These are phyloP conservation scores for Penicillium sp. DNA, from an alignment of 2,329 filamentous ascomycete genomes.

Conservation along the genomic window DNA sequence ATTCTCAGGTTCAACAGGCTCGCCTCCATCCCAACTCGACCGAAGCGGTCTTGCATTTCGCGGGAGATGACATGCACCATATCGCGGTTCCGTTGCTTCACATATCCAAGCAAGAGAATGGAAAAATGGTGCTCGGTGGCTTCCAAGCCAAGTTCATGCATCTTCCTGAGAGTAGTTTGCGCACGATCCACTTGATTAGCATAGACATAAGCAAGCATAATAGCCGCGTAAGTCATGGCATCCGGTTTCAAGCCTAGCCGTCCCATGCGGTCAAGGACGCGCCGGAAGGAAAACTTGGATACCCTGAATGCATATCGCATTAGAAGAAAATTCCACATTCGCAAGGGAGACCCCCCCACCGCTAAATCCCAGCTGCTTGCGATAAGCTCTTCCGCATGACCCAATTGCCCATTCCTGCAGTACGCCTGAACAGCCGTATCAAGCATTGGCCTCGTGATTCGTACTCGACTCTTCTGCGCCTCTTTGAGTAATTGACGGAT, in stretches of 20 bases:
- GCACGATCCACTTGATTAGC: slow-evolving; percentile 56
- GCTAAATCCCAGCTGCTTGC: slow-evolving; percentile 54
- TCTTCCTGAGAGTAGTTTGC: slow-evolving; percentile 48
- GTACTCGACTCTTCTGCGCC: slow-evolving; percentile 55
- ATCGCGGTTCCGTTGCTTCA: slow-evolving; percentile 46
- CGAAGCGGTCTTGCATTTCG: slow-evolving; percentile 41
- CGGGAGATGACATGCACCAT: slow-evolving; percentile 52
- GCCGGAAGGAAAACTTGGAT: slow-evolving; percentile 54
- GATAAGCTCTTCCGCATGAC: slow-evolving; percentile 60
- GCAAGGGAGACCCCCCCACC: slow-evolving; percentile 54
- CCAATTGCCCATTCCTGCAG: slow-evolving; percentile 55
- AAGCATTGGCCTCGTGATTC: slow-evolving; percentile 58
- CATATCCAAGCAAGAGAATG: slow-evolving; percentile 51
- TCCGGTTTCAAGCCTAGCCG: slow-evolving; percentile 52
- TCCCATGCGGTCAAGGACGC: slow-evolving; percentile 57
- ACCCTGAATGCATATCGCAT: slow-evolving; percentile 65
- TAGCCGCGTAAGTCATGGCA: slow-evolving; percentile 57
- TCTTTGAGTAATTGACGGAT: slow-evolving; percentile 64
- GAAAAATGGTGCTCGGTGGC: slow-evolving; percentile 47
- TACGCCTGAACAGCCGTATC: slow-evolving; percentile 67
- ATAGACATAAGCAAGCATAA: slow-evolving; percentile 58
- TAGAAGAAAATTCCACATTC: slow-evolving; percentile 77
- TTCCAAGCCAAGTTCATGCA: slow-evolving; percentile 39
- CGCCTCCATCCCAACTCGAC: slow-evolving; percentile 32
- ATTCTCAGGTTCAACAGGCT: slow-evolving; percentile 37